Evolutionary conservation across 495 filamentous ascomycete genomes (phyloP).

Genomic region (Margaritispora aquatica): DNA sequence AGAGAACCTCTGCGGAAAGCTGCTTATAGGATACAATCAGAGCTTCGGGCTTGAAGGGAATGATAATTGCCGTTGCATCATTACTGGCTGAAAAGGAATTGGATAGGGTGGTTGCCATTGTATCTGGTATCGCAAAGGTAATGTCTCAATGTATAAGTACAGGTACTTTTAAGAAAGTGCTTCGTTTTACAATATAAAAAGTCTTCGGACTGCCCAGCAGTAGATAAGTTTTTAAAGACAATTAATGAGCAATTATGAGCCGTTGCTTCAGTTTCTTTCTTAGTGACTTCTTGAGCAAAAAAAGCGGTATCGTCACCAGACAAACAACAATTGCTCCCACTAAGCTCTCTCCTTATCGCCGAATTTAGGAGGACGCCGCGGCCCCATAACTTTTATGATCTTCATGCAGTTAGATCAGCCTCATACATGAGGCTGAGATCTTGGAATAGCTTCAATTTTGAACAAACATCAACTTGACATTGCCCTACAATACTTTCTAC

Average conservation of each 20-base stretch:
- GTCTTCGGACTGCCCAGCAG: background rate
- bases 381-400: background rate
- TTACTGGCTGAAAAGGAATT: slow-evolving; percentile 20
- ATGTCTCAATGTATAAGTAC: background rate
- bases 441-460: background rate
- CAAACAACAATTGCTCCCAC: background rate
- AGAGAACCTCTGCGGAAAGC: slow-evolving; percentile 51
- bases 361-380: background rate
- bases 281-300: background rate
- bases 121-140: background rate
- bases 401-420: background rate
- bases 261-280: background rate
- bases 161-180: background rate
- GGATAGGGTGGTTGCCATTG: slow-evolving; percentile 24
- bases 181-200: background rate
- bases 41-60: slow-evolving; percentile 52
- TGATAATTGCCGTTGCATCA: slow-evolving; percentile 51
- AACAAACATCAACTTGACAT: background rate
- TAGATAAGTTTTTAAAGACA: background rate
- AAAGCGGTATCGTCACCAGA: background rate
- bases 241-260: background rate
- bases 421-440: background rate
- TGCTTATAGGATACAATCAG: slow-evolving; percentile 57
- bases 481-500: background rate
- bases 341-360: background rate